Evolutionary conservation across 2,329 filamentous ascomycete genomes (phyloP).

Genomic region (Neofusicoccum sp.): DNA sequence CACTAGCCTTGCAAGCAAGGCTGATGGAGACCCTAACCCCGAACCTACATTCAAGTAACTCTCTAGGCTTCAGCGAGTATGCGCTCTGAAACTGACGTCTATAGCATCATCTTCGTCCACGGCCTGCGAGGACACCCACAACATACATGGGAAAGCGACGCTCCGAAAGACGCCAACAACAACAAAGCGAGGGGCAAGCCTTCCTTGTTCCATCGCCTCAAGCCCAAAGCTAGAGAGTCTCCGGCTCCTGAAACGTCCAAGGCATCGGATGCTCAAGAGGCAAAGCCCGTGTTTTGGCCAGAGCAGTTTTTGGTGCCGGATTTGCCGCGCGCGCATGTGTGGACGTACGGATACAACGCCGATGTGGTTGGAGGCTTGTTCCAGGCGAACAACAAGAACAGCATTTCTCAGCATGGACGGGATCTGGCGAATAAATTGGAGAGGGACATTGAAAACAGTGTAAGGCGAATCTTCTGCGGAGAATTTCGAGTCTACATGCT

Average conservation of each 20-base stretch:
- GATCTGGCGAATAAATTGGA: slow-evolving; percentile 28
- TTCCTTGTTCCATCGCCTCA: not conserved
- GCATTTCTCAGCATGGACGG: slow-evolving; percentile 36
- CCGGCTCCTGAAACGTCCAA: not conserved
- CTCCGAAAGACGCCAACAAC: slow-evolving; percentile 20
- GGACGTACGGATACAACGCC: slow-evolving; percentile 45
- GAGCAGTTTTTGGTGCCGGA: slow-evolving; percentile 37
- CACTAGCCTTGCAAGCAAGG: not conserved
- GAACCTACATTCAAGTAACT: not conserved
- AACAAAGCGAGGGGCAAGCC: slow-evolving; percentile 11
- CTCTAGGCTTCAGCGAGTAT: not conserved
- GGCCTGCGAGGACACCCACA: slow-evolving; percentile 37
- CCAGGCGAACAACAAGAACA: slow-evolving; percentile 39
- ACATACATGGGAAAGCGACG: slow-evolving; percentile 32
- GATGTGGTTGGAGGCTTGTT: slow-evolving; percentile 38
- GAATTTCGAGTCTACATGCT: slow-evolving; percentile 3
- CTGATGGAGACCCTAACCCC: not conserved
- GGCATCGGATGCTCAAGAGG: not conserved
- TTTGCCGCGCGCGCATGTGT: slow-evolving; percentile 37
- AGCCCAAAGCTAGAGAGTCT: not conserved
- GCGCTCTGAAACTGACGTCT: not conserved
- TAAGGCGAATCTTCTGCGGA: slow-evolving; percentile 11
- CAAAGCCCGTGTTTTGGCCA: slow-evolving; percentile 33
- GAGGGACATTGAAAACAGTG: slow-evolving; percentile 33
- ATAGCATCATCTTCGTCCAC: slow-evolving; percentile 38